Evolutionary conservation across 2,329 filamentous ascomycete genomes (phyloP).

Genomic region (Fusarium humuli): DNA sequence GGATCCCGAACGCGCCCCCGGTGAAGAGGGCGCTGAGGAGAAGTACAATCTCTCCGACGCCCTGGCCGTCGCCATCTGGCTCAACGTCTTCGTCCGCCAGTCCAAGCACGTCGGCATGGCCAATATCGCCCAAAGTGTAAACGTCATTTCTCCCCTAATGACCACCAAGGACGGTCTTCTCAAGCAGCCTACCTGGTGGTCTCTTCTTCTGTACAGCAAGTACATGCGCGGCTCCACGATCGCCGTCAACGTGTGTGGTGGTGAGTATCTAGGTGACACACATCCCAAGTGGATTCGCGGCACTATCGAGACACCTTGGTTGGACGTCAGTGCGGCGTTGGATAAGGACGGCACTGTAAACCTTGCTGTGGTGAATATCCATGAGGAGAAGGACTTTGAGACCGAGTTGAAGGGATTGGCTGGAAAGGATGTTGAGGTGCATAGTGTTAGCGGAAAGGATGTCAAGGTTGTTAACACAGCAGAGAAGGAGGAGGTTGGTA

Average conservation of each 20-base stretch:
- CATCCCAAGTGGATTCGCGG: constrained; percentile 73
- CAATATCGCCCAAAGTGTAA: constrained; percentile 81
- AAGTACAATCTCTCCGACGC: constrained; percentile 80
- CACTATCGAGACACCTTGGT: constrained; percentile 74
- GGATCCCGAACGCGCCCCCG: constrained; percentile 78
- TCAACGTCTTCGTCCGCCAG: constrained; percentile 82
- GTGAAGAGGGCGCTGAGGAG: constrained; percentile 78
- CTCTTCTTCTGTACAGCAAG: constrained; percentile 67
- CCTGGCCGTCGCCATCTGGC: constrained; percentile 78
- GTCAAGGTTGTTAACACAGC: constrained; percentile 72
- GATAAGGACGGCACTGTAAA: constrained; percentile 69
- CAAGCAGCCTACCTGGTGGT: constrained; percentile 82
- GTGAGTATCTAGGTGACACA: constrained; percentile 75
- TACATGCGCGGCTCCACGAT: constrained; percentile 79
- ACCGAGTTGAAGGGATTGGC: constrained; percentile 67
- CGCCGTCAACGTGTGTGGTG: constrained; percentile 71
- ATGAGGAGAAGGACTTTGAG: constrained; percentile 69
- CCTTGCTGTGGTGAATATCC: constrained; percentile 79
- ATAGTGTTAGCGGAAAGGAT: constrained; percentile 61
- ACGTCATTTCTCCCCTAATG: constrained; percentile 83
- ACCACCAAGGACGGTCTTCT: constrained; percentile 72
- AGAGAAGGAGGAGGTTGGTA: constrained; percentile 69
- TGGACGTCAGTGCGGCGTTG: constrained; percentile 74
- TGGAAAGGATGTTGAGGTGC: constrained; percentile 66
- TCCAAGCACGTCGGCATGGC: constrained; percentile 79